Base-by-base conservation (phyloP, 179 eudicot genomes). In the Sideroxylon spinosum region DNA sequence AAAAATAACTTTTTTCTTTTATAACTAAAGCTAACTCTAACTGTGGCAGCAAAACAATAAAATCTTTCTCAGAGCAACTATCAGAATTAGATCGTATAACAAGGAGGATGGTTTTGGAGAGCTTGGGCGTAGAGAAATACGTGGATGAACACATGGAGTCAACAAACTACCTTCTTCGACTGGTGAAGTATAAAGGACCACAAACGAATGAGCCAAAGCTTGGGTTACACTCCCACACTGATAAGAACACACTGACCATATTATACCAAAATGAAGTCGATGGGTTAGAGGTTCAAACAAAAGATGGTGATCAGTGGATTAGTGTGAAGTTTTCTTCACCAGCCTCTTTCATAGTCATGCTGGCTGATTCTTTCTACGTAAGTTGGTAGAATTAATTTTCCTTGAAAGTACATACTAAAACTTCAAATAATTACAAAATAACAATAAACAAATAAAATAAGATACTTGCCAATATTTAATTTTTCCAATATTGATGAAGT, bases 221-320 rank as follows among this genome's bases (percentile, higher is more conserved):
- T 6, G 90, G 88, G 7, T 28, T 85, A 29, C 59, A 48, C 20
- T 20, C 86, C 32, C 90, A 87, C 78, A 85, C 90, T 2, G 90
- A 85, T 76, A 86, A 88, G 81, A 86, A 69, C 83, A 80, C 85
- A 6, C 76, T 88, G 13, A 83, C 91, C 44, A 78, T 86, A 25
- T 85, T 88, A 64, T 80, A 83, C 49, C 86, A 86, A 49, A 88
- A 88, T 37, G 79, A 83, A 19, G 85, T 88, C 37, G 70, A 78
- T 62, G 91, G 89, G 9, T 73, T 88, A 26, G 88, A 88, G 66
- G 81, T 87, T 28, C 85, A 86, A 48, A 80, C 90, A 1, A 86
- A 84, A 68, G 82, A 80, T 68, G 91, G 89, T 0, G 73, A 37
- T 37, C 44, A 82, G 32, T 88, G 89, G 91, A 78, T 86, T 64